Conservation (phyloP, 2,329 filamentous ascomycete genomes). For the Venturia pyrina region DNA sequence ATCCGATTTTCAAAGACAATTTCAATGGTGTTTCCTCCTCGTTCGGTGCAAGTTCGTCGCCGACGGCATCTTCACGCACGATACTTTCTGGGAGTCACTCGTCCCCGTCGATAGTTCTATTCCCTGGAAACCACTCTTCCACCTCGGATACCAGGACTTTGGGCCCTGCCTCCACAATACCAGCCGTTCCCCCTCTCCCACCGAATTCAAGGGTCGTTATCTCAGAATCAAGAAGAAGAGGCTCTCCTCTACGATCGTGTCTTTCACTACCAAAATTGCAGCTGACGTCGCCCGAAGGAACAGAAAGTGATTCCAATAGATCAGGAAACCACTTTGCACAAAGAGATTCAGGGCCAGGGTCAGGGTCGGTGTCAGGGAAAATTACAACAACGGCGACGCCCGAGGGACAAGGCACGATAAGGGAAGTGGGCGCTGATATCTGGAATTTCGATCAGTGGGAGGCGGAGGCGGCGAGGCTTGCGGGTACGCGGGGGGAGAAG, state of each 20-base stretch:
- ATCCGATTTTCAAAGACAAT: neutral
- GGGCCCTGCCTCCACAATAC: neutral
- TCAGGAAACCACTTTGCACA: neutral
- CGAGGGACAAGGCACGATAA: neutral
- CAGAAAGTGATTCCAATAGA: neutral
- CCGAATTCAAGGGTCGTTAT: neutral
- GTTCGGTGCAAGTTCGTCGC: neutral
- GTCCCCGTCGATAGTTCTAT: neutral
- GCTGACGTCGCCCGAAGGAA: neutral
- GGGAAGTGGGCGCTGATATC: neutral
- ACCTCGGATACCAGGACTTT: neutral
- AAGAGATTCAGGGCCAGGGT: neutral
- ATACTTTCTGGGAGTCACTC: neutral
- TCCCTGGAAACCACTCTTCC: neutral
- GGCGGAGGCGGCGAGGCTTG: neutral
- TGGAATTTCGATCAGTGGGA: conserved; percentile 1
- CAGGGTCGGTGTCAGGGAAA: too few relatives aligned
- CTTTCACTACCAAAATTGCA: neutral
- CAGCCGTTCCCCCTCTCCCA: neutral
- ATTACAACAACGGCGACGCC: neutral
- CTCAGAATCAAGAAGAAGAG: neutral
- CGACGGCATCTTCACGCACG: neutral
- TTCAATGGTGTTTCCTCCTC: neutral
- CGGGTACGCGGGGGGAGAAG: neutral
- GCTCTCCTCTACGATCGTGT: neutral